A percentile compares a stretch with the other conserved stretches of the same genome.
phyloP scores from a whole-genome alignment of 139 green algal genomes.

The Zygnema circumcarinatum region DNA sequence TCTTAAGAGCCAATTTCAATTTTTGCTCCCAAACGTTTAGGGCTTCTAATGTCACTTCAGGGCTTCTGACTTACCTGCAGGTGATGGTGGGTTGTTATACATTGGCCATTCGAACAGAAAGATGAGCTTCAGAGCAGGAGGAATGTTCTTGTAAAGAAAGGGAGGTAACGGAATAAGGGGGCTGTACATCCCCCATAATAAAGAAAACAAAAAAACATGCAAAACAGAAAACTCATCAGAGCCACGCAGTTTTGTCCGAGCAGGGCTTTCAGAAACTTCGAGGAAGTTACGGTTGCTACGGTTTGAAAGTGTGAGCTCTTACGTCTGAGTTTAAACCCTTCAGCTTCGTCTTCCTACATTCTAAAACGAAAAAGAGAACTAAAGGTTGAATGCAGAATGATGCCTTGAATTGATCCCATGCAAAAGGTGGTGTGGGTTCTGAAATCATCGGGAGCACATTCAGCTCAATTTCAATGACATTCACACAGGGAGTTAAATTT shows the following conservation, averaged over 20 bases:
- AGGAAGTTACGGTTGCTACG: too few relatives aligned
- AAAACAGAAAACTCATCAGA: too few relatives aligned
- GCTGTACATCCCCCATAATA: neutral
- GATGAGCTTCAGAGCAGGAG: neutral
- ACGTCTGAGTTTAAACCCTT: too few relatives aligned
- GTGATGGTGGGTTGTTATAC: too few relatives aligned
- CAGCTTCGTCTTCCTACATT: neutral
- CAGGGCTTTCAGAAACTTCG: too few relatives aligned
- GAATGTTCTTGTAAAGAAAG: constrained; percentile 35
- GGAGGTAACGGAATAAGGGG: constrained; percentile 23
- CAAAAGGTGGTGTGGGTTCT: neutral
- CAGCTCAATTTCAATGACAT: too few relatives aligned
- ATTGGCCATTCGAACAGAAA: constrained; percentile 24
- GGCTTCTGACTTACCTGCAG: neutral
- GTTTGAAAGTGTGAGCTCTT: too few relatives aligned
- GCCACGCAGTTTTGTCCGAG: too few relatives aligned
- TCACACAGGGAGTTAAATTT: too few relatives aligned
- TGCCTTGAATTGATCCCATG: too few relatives aligned
- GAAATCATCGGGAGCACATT: neutral
- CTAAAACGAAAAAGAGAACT: neutral
- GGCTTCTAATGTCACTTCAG: neutral
- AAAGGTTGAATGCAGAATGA: too few relatives aligned
- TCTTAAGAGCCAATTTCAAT: neutral
- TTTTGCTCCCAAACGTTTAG: neutral
- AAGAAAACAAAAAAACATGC: neutral